These are phyloP conservation scores for Calocybe gangraenosa DNA, from an alignment of 768 basidiomycete genomes.

Conservation along the genomic window DNA sequence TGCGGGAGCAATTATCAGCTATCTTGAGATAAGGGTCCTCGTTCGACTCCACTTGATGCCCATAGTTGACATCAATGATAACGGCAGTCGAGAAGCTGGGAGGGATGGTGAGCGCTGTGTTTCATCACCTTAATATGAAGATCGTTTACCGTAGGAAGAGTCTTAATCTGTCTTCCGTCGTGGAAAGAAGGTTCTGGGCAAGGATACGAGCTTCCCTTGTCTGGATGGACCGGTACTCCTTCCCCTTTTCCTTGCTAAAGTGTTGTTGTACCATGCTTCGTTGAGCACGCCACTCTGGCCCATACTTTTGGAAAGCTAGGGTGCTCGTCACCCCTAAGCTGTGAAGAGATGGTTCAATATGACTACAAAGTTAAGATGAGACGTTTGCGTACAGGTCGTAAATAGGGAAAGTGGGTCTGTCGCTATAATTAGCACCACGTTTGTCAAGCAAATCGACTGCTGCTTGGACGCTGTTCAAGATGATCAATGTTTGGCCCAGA, in stretches of 20 bases:
- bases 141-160: constrained; percentile 12
- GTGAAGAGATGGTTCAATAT: background rate
- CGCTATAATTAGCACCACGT: background rate
- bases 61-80: constrained; percentile 26
- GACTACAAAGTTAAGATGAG: background rate
- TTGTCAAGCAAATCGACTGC: background rate
- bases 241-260: constrained; percentile 7
- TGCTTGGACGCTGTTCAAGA: background rate
- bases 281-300: constrained; percentile 12
- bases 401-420: background rate
- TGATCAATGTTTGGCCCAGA: background rate
- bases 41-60: constrained; percentile 25
- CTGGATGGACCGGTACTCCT: constrained; percentile 6
- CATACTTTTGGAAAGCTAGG: constrained; percentile 10
- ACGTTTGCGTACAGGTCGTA: background rate
- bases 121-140: background rate
- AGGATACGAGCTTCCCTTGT: constrained; percentile 15
- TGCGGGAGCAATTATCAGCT: constrained; percentile 27
- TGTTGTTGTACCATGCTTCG: constrained; percentile 9
- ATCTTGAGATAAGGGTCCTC: constrained; percentile 35
- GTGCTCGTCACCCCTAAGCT: constrained; percentile 7
- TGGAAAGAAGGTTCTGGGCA: constrained; percentile 10
- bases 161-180: constrained; percentile 14
- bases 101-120: background rate
- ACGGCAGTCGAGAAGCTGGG: constrained; percentile 14